phyloP scores from a whole-genome alignment of 345 rosid species.

The Ailanthus altissimus region DNA sequence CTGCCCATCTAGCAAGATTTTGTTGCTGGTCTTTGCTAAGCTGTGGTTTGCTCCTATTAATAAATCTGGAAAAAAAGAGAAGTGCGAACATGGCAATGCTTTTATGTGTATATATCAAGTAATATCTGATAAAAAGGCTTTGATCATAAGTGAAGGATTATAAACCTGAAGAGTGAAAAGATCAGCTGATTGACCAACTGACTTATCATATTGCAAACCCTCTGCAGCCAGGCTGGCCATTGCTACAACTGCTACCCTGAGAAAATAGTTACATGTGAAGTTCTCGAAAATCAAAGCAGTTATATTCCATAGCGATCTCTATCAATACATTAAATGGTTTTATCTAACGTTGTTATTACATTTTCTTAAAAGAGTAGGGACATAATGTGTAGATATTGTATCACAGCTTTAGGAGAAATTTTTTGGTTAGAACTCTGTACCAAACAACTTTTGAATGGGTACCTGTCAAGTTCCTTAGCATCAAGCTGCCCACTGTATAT shows the following conservation, averaged over 20 bases:
- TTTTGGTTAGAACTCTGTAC: neutral
- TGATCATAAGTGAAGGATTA: neutral
- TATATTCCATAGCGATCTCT: too few species aligned
- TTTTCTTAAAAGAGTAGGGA: too few species aligned
- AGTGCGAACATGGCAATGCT: neutral
- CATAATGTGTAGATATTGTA: neutral
- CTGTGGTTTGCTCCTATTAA: slow-evolving; percentile 80
- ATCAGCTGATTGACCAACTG: slow-evolving; percentile 95
- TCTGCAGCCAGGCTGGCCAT: slow-evolving; percentile 99
- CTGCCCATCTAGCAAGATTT: slow-evolving; percentile 98
- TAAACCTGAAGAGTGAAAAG: slow-evolving; percentile 93
- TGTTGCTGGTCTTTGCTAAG: slow-evolving; percentile 87
- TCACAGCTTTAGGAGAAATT: neutral
- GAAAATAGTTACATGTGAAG: too few species aligned
- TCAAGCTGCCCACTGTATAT: slow-evolving; percentile 94
- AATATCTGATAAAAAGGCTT: neutral
- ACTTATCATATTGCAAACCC: slow-evolving; percentile 87
- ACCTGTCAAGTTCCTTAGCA: slow-evolving; percentile 86
- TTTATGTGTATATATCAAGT: neutral
- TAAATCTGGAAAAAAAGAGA: slow-evolving; percentile 51
- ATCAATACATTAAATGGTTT: neutral
- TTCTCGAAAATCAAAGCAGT: too few species aligned
- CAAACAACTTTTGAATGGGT: slow-evolving; percentile 1
- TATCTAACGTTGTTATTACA: too few species aligned
- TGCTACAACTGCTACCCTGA: slow-evolving; percentile 81